Base-by-base conservation (phyloP, 2,329 filamentous ascomycete genomes). In the Aureobasidium musti region DNA sequence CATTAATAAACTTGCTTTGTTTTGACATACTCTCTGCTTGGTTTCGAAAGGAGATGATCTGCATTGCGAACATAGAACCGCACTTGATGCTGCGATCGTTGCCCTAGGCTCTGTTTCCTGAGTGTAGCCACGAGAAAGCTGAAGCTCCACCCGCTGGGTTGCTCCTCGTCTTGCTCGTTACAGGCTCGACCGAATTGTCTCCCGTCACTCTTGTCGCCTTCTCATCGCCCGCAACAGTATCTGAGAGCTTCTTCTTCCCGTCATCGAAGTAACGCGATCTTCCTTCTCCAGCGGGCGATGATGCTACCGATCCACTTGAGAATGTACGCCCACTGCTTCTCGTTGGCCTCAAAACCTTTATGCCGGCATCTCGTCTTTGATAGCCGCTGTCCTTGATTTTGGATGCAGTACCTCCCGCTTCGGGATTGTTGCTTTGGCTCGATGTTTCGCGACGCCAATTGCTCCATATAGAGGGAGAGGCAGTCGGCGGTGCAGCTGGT, bases 121-220 rank as follows among this genome's bases (percentile, higher is more conserved):
- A 56, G 49, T 90, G 94, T 82, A 97, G 89, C 93, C 93, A 98
- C 14, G 91, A 89, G 80, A 98, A 98, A 2, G 94, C 94, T 67
- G 91, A 95, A 17, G 91, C 94, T n/a, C 91, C 91, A 10, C 94
- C 94, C 21, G 97, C 86, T 0, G 95, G 94, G 74, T 98, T 98
- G 37, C 87, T 82, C 64, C 76, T 75, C 50, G 72, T 74, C 71
- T 76, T 77, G 21, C 63, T 63, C n/a, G 66, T 63, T 35, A 49
- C 63, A 39, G 63, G 60, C n/a, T 71, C 63, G 19, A 69, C 47
- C 30, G 37, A 23, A 21, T 21, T 19, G 1, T 63, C 57, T 35
- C 53, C 53, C 10, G 37, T 30, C 17, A 19, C 23, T 57, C 66
- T 50, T 53, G 61, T 67, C 65, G 17, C 23, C 68, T 41, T 67